Evolutionary conservation across 768 basidiomycete genomes (phyloP), one percentile per base, ranked within the genome.

Genomic region (Tylopilus vinaceipallidus): DNA sequence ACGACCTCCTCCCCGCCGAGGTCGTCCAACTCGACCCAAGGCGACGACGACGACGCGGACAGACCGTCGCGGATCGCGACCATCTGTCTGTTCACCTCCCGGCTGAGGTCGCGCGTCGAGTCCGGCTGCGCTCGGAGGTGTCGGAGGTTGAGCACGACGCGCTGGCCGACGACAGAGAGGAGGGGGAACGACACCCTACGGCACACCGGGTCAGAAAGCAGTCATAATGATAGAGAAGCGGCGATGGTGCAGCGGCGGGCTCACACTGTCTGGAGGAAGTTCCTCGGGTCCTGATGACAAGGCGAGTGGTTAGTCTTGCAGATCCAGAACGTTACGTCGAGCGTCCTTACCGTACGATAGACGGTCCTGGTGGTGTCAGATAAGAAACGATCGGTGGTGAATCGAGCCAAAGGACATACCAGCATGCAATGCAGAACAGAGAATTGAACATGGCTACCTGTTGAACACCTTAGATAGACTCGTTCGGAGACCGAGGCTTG

Each of bases 101-200:
- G 40, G 26, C 43, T 61, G 19, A 64, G 3, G 11, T 65, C 45
- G 40, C 33, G 34, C 2, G 44, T 61, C 33, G 49, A 34, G 26
- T 57, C 43, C 0, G 39, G 41, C 1, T 5, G 43, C 17, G 22
- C 14, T 19, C 41, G 49, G 4, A 60, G 54, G 53, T 33, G 23
- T 12, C 46, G 50, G 14, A 58, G 56, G 47, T 58, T 65, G 47
- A 57, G 50, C 29, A 56, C 60, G 45, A 57, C 63, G 39, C 55
- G 67, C 50, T 51, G 66, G 42, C 47, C 65, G 41, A 51, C 48
- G 34, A 63, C 16, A 2, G 45, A 32, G 9, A 61, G 12, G 6
- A 60, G 12, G 1, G 57, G 52, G 14, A 19, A 42, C 20, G 58
- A 43, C 3, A 57, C 0, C 22, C 61, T 60, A 34, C 8, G 12